These are phyloP conservation scores for Dryas integrifolia DNA, from an alignment of 331 rosid genomes.

Conservation along the genomic window DNA sequence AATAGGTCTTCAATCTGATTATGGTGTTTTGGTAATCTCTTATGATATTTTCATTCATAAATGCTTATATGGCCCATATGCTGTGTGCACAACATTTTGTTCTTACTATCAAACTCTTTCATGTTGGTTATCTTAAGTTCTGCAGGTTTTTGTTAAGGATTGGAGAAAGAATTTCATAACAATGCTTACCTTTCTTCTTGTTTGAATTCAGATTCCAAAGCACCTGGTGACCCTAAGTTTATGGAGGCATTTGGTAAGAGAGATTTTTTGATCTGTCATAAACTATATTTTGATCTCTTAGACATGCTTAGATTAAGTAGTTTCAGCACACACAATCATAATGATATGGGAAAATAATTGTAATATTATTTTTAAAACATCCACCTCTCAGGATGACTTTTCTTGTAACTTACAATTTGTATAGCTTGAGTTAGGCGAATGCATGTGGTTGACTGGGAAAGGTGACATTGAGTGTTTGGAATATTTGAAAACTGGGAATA, in stretches of 20 bases:
- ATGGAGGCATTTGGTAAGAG: conserved; percentile 83
- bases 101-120: neutral
- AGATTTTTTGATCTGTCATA: conserved; percentile 19
- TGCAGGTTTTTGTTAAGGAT: neutral
- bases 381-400: neutral
- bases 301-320: conserved; percentile 12
- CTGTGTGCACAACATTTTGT: neutral
- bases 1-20: neutral
- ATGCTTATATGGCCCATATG: conserved; percentile 4
- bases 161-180: neutral
- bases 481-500: neutral
- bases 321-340: conserved; percentile 1
- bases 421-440: neutral
- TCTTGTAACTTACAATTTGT: neutral
- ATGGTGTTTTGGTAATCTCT: neutral
- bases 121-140: neutral
- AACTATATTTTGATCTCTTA: conserved; percentile 18
- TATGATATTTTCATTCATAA: neutral
- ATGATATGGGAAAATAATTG: neutral
- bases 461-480: neutral
- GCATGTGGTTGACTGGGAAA: neutral
- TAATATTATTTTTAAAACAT: neutral
- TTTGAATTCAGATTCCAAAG: conserved; percentile 68
- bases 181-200: conserved; percentile 27
- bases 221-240: conserved; percentile 71